Conservation (phyloP, 1,284 basidiomycete genomes). For the Amylostereum chailletii region DNA sequence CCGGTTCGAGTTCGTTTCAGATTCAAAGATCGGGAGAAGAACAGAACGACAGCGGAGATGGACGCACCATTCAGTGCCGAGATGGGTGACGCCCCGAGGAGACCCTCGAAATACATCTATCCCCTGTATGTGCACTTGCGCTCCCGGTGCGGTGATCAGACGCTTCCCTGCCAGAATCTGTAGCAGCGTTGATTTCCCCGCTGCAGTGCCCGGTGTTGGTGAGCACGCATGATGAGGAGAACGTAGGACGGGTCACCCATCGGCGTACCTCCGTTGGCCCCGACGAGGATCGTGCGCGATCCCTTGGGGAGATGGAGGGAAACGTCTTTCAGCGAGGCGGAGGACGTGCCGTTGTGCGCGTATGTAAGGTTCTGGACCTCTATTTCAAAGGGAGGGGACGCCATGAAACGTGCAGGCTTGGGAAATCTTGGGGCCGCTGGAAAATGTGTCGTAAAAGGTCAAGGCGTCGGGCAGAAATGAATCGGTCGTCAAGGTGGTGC, state of each 20-base stretch:
- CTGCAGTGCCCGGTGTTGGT: constrained; percentile 25
- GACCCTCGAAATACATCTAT: constrained; percentile 79
- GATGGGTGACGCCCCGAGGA: constrained; percentile 75
- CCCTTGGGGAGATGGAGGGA: constrained; percentile 61
- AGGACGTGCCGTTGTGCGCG: constrained; percentile 33
- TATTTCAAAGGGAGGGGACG: constrained; percentile 25
- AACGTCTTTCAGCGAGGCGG: constrained; percentile 57
- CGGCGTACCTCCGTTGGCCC: constrained; percentile 81
- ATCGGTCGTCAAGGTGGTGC: too few species aligned
- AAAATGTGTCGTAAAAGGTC: too few species aligned
- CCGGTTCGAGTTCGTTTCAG: background rate
- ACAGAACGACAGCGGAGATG: background rate
- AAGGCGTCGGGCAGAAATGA: too few species aligned
- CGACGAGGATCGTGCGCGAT: constrained; percentile 76
- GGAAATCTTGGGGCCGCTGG: too few species aligned
- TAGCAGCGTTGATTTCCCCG: constrained; percentile 93
- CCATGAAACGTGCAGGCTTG: too few species aligned
- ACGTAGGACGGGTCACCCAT: background rate
- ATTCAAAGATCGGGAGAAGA: background rate
- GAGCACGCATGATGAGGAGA: background rate
- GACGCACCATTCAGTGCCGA: constrained; percentile 83
- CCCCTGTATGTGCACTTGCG: constrained; percentile 68
- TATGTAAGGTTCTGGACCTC: constrained; percentile 57
- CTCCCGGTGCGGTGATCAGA: constrained; percentile 51
- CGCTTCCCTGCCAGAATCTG: constrained; percentile 93